Evolutionary conservation across 495 filamentous ascomycete species (phyloP), one percentile per base, ranked within the genome.

Genomic region (Thermochaetoides thermophila): DNA sequence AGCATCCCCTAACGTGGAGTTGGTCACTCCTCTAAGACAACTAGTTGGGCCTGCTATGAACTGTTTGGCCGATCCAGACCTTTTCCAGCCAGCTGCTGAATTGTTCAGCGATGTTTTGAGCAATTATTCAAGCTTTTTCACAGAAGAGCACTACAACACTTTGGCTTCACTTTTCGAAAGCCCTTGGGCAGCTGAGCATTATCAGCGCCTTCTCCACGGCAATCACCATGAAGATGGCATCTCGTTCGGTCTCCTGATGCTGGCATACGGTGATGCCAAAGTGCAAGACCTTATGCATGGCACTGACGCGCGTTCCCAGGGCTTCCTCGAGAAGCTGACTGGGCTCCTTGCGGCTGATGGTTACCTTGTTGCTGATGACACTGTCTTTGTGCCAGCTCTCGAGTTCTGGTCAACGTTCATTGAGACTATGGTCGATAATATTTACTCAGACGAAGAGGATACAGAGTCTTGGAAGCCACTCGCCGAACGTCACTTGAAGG

Each of bases 341-440:
- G 70, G 71, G 1, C 62, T 95, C 13, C 64, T 86, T 29, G 70
- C 66, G 17, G 71, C 72, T 5, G 68, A 78, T 23, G 84, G 84
- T 6, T 74, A 76, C 50, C 73, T 83, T 3, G 76, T 76, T 3
- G 72, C 72, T 16, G 82, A 91, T 11, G 83, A 95, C 44, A 61
- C 66, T 27, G 73, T 91, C 25, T 84, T 82, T 26, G 69, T 78
- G 2, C 69, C 73, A 3, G 74, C 76, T 2, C 61, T 94, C 17
- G 81, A 93, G 40, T 93, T 87, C 56, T 94, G 86, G 85, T 78
- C 66, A 8, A 69, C 66, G 3, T 78, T 73, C 38, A 66, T 74
- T 14, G 78, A 79, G 44, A 68, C 62, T 27, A 46, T 66, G 38
- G 42, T 49, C 10, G 57, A 68, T 53, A 41, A 35, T 17, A 52